Evolutionary conservation across 345 rosid species (phyloP), one percentile per base, ranked within the genome.

Genomic region (Sisymbrium altissimum): DNA sequence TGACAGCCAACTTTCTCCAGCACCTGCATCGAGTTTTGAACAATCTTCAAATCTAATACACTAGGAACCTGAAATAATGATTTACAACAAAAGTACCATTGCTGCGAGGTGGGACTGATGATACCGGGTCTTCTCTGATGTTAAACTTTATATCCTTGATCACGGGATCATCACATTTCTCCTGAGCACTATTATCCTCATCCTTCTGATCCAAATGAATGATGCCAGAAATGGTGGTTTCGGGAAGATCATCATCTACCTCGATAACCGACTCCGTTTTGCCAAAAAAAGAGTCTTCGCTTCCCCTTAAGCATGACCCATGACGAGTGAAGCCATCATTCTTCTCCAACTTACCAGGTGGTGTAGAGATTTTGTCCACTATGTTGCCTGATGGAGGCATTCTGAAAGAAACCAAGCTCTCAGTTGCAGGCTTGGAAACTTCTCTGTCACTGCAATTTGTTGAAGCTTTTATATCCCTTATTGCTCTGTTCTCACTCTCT

Each of bases 1-100:
- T 36, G 97, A 85, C 71, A 89, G 82, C 71, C 89, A 88, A 57
- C 77, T 44, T 68, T 83, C 84, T 57, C 89, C 92, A 85, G 69
- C 61, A 66, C 36, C 58, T 79, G 66, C 81, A 67, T 43, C 45
- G 21, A 44, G 62, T 39, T 73, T 71, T 32, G 4, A 65, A 40
- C 55, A 55, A 29, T 64, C 62, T 46, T 57, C 32, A 71, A 32
- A 55, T 38, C n/a, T 43, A 50, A 40, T 48, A 35, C 52, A 52
- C 6, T 64, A 4, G 0, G 14, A 58, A 48, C 40, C 49, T 65
- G 58, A 48, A 66, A 61, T 38, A 23, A 30, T 40, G 33, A 64
- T 64, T 38, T 46, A 19, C 8, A 71, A 36, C 29, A 72, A 30
- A 57, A 29, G 25, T 86, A 91, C 96, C 96, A 73, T 84, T 85